Evolutionary conservation across 2,329 filamentous ascomycete species (phyloP), one percentile per base, ranked within the genome.

Genomic region (Penicillium decumbens): DNA sequence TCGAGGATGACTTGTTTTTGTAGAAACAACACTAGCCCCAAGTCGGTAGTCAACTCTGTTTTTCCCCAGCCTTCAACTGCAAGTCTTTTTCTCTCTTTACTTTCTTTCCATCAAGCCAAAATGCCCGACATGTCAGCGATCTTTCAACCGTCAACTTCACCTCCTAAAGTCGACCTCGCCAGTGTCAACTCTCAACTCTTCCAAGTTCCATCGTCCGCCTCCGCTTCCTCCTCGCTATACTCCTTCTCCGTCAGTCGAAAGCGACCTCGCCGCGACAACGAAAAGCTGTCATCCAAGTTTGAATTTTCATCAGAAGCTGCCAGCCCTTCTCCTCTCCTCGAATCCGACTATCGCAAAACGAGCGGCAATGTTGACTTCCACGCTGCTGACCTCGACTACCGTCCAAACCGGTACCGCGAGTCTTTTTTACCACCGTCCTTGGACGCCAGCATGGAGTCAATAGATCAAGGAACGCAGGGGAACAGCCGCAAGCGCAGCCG

Each of bases 361-460:
- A 64, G 61, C 50, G 62, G 61, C 50, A 55, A 64, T 50, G 27
- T 9, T 9, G 57, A 61, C 43, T 51, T 57, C 45, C 45, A 54
- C 46, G 38, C 62, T 39, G 45, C 64, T 9, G 71, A 73, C 47
- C 47, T 67, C 42, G 71, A 73, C 53, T 73, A 72, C 51, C 65
- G 72, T 43, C 71, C 71, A 24, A 74, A 68, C 59, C 66, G 72
- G 43, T 75, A 73, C 56, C 64, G 63, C 35, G 62, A 70, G 35
- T 58, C 53, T 8, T 60, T 58, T 35, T 57, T 53, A 8, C 57
- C 58, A 15, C 58, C 56, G 3, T 56, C 62, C 15, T 57, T 68
- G 6, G 63, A 65, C 51, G 58, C 47, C 23, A 64, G 62, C 23
- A 53, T 65, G 33, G 61, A 66, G 9, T 60, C 61, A 6, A 33